A percentile compares a stretch with the other conserved stretches of the same genome.
These are phyloP conservation scores for Hyphochytrium catenoides DNA, from an alignment of 352 stramenopile species.

Conservation along the genomic window DNA sequence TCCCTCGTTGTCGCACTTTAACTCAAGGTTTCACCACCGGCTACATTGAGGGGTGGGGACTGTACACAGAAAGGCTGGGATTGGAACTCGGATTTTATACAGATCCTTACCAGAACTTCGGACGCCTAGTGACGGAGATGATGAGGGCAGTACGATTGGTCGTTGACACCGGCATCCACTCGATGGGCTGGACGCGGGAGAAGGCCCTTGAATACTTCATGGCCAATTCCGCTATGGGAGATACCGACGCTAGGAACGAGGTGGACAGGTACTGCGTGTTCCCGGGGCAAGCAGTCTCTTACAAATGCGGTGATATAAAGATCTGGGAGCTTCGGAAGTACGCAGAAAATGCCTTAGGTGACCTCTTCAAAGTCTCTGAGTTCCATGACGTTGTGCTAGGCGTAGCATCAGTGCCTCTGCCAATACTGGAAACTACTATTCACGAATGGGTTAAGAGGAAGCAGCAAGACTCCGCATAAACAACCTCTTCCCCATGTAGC, in stretches of 20 bases:
- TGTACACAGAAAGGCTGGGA: constrained; percentile 13
- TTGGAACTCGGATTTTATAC: constrained; percentile 17
- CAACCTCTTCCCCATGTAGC: too few species aligned
- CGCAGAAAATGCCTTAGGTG: constrained; percentile 11
- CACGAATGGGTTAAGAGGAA: constrained; percentile 10
- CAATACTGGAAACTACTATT: constrained; percentile 14
- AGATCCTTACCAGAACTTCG: constrained; percentile 11
- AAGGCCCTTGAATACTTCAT: constrained; percentile 16
- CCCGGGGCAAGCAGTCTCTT: constrained; percentile 17
- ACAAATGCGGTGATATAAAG: constrained; percentile 19
- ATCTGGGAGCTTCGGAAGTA: constrained; percentile 10
- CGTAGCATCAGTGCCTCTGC: constrained; percentile 14
- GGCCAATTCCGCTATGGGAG: constrained; percentile 15
- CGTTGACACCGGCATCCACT: constrained; percentile 22
- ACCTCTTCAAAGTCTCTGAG: constrained; percentile 14
- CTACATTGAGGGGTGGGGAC: constrained; percentile 20
- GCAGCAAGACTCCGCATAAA: too few species aligned
- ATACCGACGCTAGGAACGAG: constrained; percentile 16
- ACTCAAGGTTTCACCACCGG: too few species aligned
- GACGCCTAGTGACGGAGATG: constrained; percentile 15
- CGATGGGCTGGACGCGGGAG: constrained; percentile 13
- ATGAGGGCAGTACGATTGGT: constrained; percentile 15
- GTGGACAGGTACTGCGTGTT: constrained; percentile 16
- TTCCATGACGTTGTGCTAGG: constrained; percentile 18
- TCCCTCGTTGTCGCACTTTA: too few species aligned